Evolutionary conservation across 2,329 filamentous ascomycete species (phyloP), one percentile per base, ranked within the genome.

Genomic region (Claviceps cyperi): DNA sequence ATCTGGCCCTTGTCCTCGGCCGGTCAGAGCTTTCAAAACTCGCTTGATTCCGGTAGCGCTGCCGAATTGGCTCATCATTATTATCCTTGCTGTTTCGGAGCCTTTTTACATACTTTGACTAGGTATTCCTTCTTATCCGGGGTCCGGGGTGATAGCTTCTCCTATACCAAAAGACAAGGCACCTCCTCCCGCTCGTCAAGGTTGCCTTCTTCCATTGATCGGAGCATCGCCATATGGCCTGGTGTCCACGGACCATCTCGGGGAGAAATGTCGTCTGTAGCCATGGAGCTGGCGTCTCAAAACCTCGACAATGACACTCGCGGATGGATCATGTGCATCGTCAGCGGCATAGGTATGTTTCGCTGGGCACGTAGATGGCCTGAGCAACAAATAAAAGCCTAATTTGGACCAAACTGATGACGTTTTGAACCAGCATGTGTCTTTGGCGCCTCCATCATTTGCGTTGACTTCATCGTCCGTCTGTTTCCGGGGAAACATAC

Each of bases 251-350:
- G 4, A 14, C 17, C 7, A 28, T 32, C 15, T 19, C 7, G n/a
- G 41, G n/a, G 43, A 47, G 15, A 32, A 46, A 15, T 24, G 32
- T 43, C 43, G 43, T 43, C 46, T 21, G 43, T 46, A 38, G 61
- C 59, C 62, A 75, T 74, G 69, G 64, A 64, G 49, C 51, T 64
- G 57, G 56, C 51, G 51, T 57, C 56, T 50, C 58, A 57, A 47
- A 65, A 59, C 37, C 61, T 84, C 56, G 76, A 81, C 63, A 92
- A 91, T 70, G 91, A 97, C 70, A 83, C 83, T 55, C 80, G 89
- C 55, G 91, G 92, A 60, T 97, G 91, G 91, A 83, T 97, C 58
- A 87, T 97, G 85, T 82, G 76, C 60, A 74, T 89, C 56, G 87
- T 90, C 66, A 94, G 89, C 62, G 81, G 89, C 50, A 68, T 80